Conservation (phyloP, 352 stramenopile genomes). For the Phytophthora hibernalis region DNA sequence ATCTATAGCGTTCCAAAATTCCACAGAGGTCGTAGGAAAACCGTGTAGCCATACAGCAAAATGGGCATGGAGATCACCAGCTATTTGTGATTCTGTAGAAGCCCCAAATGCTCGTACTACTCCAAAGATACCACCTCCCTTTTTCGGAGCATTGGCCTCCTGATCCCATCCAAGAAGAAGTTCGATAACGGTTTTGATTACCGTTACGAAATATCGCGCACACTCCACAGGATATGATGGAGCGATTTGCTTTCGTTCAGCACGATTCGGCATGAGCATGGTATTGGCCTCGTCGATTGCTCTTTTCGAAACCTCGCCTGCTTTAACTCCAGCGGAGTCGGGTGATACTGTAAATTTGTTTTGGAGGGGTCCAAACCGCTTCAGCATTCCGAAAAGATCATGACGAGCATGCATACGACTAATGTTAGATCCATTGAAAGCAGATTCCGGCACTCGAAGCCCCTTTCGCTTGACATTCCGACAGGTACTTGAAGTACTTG, state of each 20-base stretch:
- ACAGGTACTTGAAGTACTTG: slow-evolving; percentile 23
- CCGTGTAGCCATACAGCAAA: slow-evolving; percentile 39
- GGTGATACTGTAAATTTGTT: slow-evolving; percentile 30
- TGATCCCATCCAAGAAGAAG: slow-evolving; percentile 32
- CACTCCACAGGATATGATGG: slow-evolving; percentile 27
- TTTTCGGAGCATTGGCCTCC: background rate
- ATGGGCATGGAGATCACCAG: slow-evolving; percentile 36
- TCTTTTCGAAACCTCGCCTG: background rate
- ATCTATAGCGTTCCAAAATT: background rate
- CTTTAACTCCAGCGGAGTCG: background rate
- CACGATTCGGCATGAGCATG: background rate
- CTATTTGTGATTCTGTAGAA: slow-evolving; percentile 34
- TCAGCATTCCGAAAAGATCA: slow-evolving; percentile 26
- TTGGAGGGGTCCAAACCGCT: slow-evolving; percentile 33
- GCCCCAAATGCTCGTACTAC: slow-evolving; percentile 33
- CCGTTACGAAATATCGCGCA: slow-evolving; percentile 28
- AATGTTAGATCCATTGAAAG: slow-evolving; percentile 33
- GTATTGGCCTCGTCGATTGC: background rate
- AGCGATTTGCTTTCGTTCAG: slow-evolving; percentile 23
- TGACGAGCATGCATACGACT: slow-evolving; percentile 3
- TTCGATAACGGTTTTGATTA: slow-evolving; percentile 26
- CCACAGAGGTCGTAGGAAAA: slow-evolving; percentile 23
- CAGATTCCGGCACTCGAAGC: slow-evolving; percentile 14
- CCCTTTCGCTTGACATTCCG: slow-evolving; percentile 6
- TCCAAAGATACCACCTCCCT: slow-evolving; percentile 33